Conservation (phyloP, 495 filamentous ascomycete genomes). For the Lasiosphaeriaceae sp. region DNA sequence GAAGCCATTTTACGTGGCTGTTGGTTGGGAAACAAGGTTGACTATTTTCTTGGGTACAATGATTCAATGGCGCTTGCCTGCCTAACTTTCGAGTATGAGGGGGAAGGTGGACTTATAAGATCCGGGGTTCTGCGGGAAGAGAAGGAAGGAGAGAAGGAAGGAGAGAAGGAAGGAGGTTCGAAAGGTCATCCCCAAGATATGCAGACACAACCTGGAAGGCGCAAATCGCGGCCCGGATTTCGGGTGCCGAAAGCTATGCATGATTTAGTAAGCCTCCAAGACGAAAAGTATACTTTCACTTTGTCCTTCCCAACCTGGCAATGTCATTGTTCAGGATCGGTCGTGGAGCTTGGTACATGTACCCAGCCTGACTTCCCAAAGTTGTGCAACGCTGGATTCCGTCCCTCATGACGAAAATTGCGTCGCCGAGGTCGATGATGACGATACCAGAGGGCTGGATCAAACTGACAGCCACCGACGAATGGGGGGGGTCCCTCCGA, state of each 20-base stretch:
- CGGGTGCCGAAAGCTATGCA: not conserved
- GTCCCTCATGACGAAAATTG: not conserved
- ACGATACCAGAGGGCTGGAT: slow-evolving; percentile 11
- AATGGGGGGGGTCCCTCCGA: slow-evolving; percentile 2
- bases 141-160: not conserved
- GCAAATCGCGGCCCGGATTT: not conserved
- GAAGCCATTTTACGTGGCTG: slow-evolving; percentile 8
- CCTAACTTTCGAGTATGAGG: not conserved
- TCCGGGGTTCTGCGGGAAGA: not conserved
- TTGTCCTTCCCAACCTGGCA: too few relatives aligned
- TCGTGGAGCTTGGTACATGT: too few relatives aligned
- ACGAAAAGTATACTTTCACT: too few relatives aligned
- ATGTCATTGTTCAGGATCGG: too few relatives aligned
- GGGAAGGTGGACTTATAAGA: slow-evolving; percentile 3
- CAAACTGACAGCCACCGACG: not conserved
- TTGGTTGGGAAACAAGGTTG: not conserved
- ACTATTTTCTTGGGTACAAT: not conserved
- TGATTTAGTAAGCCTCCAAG: not conserved
- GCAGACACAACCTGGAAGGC: not conserved
- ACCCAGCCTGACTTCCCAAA: too few relatives aligned
- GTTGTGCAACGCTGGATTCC: too few relatives aligned
- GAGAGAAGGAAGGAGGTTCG: not conserved
- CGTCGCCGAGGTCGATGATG: slow-evolving; percentile 15
- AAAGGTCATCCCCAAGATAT: not conserved
- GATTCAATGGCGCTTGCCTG: slow-evolving; percentile 1